Conservation (phyloP, 108 stramenopile species). For the Skeletonema tropicum region DNA sequence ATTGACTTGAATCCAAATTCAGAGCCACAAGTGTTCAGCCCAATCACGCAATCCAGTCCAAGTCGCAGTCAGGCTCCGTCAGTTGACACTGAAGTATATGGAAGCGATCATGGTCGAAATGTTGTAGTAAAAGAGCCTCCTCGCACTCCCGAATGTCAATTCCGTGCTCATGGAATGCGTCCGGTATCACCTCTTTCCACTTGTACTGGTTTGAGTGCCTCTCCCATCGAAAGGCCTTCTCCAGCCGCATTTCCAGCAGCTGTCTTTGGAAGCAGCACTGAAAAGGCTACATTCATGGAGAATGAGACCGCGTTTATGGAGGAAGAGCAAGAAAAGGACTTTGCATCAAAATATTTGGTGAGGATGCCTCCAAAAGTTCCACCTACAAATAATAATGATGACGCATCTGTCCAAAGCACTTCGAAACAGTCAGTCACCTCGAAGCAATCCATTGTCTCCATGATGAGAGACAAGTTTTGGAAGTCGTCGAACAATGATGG, state of each 20-base stretch:
- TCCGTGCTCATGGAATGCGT: background rate
- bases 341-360: background rate
- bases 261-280: background rate
- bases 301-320: background rate
- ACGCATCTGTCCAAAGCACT: background rate
- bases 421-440: background rate
- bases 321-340: background rate
- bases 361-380: background rate
- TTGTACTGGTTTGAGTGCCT: background rate
- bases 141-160: background rate
- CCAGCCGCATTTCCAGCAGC: background rate
- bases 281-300: conserved; percentile 1
- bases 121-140: background rate
- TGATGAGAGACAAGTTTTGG: conserved; percentile 1
- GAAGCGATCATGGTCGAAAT: background rate
- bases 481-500: background rate
- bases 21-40: background rate
- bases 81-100: background rate
- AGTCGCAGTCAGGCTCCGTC: background rate
- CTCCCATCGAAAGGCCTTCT: background rate
- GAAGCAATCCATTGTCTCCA: background rate
- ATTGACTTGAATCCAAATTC: background rate
- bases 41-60: background rate
- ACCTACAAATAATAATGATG: background rate
- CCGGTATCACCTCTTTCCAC: conserved; percentile 3